Evolutionary conservation across 352 stramenopile species (phyloP), one percentile per base, ranked within the genome.

Genomic region (Aphanomyces astaci): DNA sequence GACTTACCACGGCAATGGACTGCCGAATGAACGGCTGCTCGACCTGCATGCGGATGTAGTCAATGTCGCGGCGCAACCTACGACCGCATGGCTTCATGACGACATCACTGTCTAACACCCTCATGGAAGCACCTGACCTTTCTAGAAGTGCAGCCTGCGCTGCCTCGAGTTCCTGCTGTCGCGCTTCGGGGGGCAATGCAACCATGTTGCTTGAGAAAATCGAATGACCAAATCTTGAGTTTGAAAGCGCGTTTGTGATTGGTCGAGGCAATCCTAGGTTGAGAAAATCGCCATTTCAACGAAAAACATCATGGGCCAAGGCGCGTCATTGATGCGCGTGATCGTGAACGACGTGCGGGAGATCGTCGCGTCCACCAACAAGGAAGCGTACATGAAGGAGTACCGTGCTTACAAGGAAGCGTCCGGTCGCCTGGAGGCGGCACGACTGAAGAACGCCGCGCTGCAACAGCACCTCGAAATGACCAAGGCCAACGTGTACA

Each of bases 291-390:
- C 24, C 15, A n/a, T 33, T 39, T 39, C 19, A 31, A 15, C 5
- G 22, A 28, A 17, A 5, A 62, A 28, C 13, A 59, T 22, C 24
- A 68, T 68, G 62, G 84, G 86, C 51, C 81, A 92, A 75, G 89
- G 78, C 57, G 90, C 84, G 22, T 84, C 82, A 56, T 89, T 94
- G 80, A 73, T 92, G 67, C 78, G 78, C 48, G 78, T 90, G 77
- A 87, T 88, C 64, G 72, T 87, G 25, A 72, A 86, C 71, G 86
- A 94, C 76, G 90, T 84, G 69, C 72, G 80, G 52, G 90, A 86
- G 74, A 91, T 94, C 71, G 66, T 94, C 54, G 79, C 79, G 5
- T 79, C 90, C 73, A 94, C 86, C 19, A 89, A 87, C 67, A 78
- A 75, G 52, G 66, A 69, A 24, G 81, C 78, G 27, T 94, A 94